phyloP scores from a whole-genome alignment of 2,329 filamentous ascomycete genomes.

The Colletotrichum graminicola region DNA sequence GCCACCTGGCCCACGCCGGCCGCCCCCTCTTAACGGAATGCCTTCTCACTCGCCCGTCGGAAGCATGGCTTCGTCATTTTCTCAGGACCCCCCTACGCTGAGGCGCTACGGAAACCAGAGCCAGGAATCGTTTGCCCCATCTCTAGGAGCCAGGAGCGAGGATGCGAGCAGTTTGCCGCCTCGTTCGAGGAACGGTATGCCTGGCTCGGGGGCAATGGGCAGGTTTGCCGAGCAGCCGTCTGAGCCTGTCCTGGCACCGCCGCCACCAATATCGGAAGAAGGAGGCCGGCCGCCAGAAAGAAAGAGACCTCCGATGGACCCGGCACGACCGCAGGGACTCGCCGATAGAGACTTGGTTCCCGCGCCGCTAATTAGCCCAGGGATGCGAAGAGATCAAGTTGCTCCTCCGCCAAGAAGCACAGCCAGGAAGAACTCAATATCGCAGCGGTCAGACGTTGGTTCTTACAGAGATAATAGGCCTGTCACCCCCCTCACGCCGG shows the following conservation, averaged over 20 bases:
- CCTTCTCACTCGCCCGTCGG: constrained; percentile 59
- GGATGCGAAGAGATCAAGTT: constrained; percentile 58
- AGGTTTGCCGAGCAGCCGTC: constrained; percentile 50
- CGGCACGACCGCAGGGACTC: constrained; percentile 61
- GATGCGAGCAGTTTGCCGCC: constrained; percentile 64
- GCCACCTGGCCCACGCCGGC: constrained; percentile 33
- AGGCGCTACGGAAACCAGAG: constrained; percentile 67
- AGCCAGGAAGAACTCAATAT: constrained; percentile 59
- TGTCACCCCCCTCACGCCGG: constrained; percentile 42
- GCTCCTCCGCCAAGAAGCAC: constrained; percentile 65
- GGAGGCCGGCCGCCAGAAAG: constrained; percentile 70
- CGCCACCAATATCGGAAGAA: constrained; percentile 45
- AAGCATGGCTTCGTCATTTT: constrained; percentile 64
- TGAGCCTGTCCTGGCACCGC: constrained; percentile 46
- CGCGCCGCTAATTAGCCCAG: constrained; percentile 68
- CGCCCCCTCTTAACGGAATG: constrained; percentile 37
- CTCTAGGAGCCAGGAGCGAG: constrained; percentile 62
- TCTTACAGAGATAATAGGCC: constrained; percentile 51
- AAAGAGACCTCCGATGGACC: constrained; percentile 75
- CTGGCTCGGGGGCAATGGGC: constrained; percentile 54
- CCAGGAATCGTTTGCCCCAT: constrained; percentile 68
- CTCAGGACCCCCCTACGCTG: constrained; percentile 58
- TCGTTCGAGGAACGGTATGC: constrained; percentile 65
- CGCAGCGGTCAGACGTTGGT: constrained; percentile 49
- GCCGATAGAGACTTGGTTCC: constrained; percentile 68